These are phyloP conservation scores for Suhomyces bribrorum DNA, from an alignment of 1,139 yeast species.

Conservation along the genomic window DNA sequence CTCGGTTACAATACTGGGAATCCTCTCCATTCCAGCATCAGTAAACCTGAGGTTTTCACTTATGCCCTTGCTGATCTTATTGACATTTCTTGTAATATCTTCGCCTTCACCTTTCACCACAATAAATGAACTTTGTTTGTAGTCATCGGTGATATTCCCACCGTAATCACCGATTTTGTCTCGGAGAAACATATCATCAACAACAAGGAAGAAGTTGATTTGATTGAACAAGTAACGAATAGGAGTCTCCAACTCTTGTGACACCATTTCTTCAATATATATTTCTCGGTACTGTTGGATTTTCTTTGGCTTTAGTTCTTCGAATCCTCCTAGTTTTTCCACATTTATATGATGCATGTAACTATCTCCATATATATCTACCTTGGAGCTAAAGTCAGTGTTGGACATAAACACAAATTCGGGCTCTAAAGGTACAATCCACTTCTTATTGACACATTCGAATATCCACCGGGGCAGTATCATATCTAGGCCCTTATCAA, in stretches of 20 bases:
- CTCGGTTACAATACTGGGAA: conserved; percentile 51
- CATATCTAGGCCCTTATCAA: conserved; percentile 55
- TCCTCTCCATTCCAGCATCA: conserved; percentile 20
- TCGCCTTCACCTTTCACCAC: conserved; percentile 18
- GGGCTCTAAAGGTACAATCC: conserved; percentile 60
- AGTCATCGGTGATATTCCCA: conserved; percentile 26
- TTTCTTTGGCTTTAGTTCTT: conserved; percentile 11
- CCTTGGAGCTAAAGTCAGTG: conserved; percentile 20
- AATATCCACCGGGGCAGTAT: conserved; percentile 71
- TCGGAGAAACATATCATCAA: conserved; percentile 10
- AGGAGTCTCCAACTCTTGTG: conserved; percentile 19
- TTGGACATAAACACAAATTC: conserved; percentile 44
- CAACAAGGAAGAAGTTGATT: conserved; percentile 27
- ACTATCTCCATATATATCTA: conserved; percentile 61
- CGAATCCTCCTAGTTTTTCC: conserved; percentile 3
- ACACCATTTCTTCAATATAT: conserved; percentile 12
- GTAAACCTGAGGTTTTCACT: conserved; percentile 22
- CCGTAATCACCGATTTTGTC: conserved; percentile 34
- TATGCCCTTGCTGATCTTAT: conserved; percentile 21
- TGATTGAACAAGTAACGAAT: conserved; percentile 23
- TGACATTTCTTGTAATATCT: conserved; percentile 13
- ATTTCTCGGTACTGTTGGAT: conserved; percentile 13
- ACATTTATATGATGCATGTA: conserved; percentile 27
- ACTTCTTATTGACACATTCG: conserved; percentile 54
- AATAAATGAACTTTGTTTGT: conserved; percentile 27